Conservation (phyloP, 2,329 filamentous ascomycete genomes). For the Fusarium lyarnte region DNA sequence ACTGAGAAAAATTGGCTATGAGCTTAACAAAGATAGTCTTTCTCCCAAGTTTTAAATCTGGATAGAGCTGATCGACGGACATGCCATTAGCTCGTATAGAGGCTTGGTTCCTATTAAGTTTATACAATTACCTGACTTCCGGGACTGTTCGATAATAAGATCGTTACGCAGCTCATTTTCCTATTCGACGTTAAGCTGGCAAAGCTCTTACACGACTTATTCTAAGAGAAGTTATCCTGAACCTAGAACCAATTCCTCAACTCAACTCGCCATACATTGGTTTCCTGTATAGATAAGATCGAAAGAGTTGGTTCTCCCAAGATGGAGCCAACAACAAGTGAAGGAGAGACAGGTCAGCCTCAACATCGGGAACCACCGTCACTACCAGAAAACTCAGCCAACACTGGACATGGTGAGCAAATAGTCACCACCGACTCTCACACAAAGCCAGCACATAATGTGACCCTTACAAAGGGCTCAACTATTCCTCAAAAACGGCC, state of each 20-base stretch:
- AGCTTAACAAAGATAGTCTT: conserved; percentile 5
- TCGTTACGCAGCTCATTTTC: background rate
- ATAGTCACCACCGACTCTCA: background rate
- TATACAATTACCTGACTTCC: fast-evolving
- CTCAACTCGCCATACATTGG: background rate
- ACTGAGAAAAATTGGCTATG: conserved; percentile 36
- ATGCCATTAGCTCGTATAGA: background rate
- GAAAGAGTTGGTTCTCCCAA: background rate
- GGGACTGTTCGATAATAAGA: background rate
- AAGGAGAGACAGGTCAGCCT: background rate
- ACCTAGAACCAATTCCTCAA: background rate
- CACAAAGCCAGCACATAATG: background rate
- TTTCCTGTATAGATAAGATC: background rate
- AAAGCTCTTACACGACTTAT: conserved; percentile 1
- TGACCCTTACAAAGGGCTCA: background rate
- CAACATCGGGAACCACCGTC: background rate
- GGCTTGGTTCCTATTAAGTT: fast-evolving
- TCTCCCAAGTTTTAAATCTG: background rate
- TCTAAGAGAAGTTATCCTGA: conserved; percentile 1
- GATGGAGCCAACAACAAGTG: background rate
- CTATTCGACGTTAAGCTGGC: background rate
- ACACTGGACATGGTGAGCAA: background rate
- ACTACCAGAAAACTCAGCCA: background rate
- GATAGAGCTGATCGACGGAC: background rate
- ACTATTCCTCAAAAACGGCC: background rate